Conservation (phyloP, 495 filamentous ascomycete species). For the Penicillium odoratum region DNA sequence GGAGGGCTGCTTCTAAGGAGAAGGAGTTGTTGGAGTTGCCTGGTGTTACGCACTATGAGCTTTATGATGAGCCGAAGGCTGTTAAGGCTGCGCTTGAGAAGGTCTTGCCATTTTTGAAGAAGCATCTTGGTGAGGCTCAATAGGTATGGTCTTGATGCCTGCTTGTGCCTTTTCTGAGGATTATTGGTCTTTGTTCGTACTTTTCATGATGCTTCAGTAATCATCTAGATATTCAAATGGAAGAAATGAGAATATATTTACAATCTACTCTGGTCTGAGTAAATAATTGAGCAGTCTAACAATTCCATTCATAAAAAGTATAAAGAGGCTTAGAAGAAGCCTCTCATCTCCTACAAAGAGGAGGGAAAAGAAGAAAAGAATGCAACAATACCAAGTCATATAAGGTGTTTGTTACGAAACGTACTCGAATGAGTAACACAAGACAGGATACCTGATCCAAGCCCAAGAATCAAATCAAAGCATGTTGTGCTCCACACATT, state of each 20-base stretch:
- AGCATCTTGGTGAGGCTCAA: constrained; percentile 17
- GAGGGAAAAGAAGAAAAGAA: constrained; percentile 19
- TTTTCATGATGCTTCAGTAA: too few species aligned
- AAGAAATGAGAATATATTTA: not conserved
- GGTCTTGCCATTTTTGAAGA: constrained; percentile 22
- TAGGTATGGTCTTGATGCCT: not conserved
- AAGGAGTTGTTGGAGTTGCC: constrained; percentile 18
- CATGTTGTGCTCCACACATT: not conserved
- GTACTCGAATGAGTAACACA: constrained; percentile 13
- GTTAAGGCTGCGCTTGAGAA: constrained; percentile 19
- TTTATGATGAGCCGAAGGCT: constrained; percentile 25
- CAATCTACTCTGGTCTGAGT: not conserved
- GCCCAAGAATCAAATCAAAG: constrained; percentile 11
- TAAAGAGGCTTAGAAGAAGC: constrained; percentile 6
- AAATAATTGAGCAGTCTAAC: constrained; percentile 15
- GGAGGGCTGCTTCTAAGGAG: constrained; percentile 18
- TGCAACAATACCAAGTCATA: constrained; percentile 12
- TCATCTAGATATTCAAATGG: too few species aligned
- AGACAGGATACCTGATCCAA: constrained; percentile 18
- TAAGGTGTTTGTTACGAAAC: constrained; percentile 14
- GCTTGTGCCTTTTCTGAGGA: too few species aligned
- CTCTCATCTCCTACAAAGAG: constrained; percentile 6
- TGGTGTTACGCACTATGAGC: constrained; percentile 21
- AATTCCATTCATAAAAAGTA: constrained; percentile 28
- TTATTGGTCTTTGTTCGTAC: too few species aligned